These are phyloP conservation scores for Cydonia oblonga DNA, from an alignment of 331 rosid species.

Conservation along the genomic window DNA sequence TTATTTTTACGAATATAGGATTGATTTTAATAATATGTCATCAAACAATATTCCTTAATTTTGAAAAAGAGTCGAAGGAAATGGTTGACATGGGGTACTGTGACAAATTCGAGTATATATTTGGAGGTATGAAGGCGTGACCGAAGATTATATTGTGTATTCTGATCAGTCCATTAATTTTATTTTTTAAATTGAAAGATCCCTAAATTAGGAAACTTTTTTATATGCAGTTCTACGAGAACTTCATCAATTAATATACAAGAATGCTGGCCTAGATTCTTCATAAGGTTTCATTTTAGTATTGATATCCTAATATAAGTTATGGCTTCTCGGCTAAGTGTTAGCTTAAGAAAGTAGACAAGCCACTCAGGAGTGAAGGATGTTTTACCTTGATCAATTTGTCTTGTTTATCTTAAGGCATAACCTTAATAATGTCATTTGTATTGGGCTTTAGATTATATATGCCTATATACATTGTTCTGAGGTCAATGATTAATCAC, in stretches of 20 bases:
- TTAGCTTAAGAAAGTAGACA: constrained; percentile 8
- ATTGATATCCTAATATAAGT: not conserved
- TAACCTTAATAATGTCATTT: not conserved
- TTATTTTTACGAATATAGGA: not conserved
- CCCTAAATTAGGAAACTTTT: too few species aligned
- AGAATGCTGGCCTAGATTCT: not conserved
- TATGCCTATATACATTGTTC: constrained; percentile 2
- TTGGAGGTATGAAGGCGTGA: not conserved
- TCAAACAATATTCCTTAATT: not conserved
- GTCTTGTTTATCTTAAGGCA: not conserved
- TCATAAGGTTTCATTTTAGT: not conserved
- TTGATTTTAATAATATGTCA: too few species aligned
- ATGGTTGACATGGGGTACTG: not conserved
- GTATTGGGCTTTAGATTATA: not conserved
- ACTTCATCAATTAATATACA: not conserved
- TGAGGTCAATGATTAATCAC: constrained; percentile 39
- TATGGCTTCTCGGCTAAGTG: constrained; percentile 8
- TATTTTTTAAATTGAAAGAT: too few species aligned
- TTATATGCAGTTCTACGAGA: not conserved
- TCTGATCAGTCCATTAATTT: not conserved
- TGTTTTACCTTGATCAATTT: not conserved
- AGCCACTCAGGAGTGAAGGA: not conserved
- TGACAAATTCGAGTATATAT: not conserved
- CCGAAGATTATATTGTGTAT: too few species aligned
- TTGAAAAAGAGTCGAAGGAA: not conserved